These are phyloP conservation scores for Jamesozyma gamospora DNA, from an alignment of 805 yeast species.

Conservation along the genomic window DNA sequence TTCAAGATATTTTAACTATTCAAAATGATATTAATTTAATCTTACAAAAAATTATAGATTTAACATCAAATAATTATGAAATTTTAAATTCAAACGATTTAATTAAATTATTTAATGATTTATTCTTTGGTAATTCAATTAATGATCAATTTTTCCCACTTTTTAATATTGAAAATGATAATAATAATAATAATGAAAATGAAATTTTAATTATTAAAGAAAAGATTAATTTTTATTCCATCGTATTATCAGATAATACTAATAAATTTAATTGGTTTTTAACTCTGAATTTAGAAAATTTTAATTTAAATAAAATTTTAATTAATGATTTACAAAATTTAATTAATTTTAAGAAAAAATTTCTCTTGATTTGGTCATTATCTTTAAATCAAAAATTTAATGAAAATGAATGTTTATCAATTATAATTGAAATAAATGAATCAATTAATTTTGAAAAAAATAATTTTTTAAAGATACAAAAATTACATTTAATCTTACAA, in stretches of 20 bases:
- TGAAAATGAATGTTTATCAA: not conserved
- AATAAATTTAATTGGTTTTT: not conserved
- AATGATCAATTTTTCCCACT: not conserved
- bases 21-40: conserved; percentile 1
- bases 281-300: not conserved
- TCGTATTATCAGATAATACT: not conserved
- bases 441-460: not conserved
- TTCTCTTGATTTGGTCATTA: not conserved
- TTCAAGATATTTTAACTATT: not conserved
- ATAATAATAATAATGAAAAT: not conserved
- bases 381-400: not conserved
- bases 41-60: not conserved
- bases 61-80: not conserved
- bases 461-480: not conserved
- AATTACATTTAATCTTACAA: conserved; percentile 7
- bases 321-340: not conserved
- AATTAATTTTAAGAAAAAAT: not conserved
- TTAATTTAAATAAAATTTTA: not conserved
- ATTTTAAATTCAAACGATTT: not conserved
- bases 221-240: not conserved
- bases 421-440: not conserved
- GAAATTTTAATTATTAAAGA: not conserved
- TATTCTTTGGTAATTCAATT: conserved; percentile 1
- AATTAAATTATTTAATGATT: not conserved
- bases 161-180: not conserved